A percentile compares a stretch with the other conserved stretches of the same genome.
These are phyloP conservation scores for Penicillium vulpinum DNA, from an alignment of 2,329 filamentous ascomycete genomes.

Conservation along the genomic window DNA sequence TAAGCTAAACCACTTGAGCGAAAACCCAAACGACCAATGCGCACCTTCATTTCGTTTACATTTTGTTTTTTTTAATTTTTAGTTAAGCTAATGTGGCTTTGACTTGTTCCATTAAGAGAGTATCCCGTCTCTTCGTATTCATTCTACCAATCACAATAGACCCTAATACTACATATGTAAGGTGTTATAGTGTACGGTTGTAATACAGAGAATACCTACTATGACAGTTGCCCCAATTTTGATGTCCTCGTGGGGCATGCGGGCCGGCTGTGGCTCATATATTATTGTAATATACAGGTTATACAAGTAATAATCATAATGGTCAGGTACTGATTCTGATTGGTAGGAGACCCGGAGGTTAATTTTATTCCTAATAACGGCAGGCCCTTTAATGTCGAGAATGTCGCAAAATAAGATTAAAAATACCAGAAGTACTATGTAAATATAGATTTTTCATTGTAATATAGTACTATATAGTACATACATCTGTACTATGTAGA, in stretches of 20 bases:
- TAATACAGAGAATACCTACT: too few relatives aligned
- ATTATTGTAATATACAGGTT: neutral
- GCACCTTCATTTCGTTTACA: neutral
- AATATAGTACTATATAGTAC: too few relatives aligned
- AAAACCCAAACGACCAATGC: neutral
- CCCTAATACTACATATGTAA: too few relatives aligned
- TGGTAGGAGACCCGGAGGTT: neutral
- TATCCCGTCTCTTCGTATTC: too few relatives aligned
- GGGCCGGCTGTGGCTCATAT: slow-evolving; percentile 1
- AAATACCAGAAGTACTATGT: too few relatives aligned
- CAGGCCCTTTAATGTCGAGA: neutral
- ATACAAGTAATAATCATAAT: neutral
- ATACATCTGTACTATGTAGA: too few relatives aligned
- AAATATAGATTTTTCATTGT: too few relatives aligned
- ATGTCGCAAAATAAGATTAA: neutral
- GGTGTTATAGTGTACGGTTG: too few relatives aligned
- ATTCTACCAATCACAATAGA: neutral
- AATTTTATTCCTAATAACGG: neutral
- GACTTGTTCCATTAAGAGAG: neutral
- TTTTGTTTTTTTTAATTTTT: neutral
- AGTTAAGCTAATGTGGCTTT: neutral
- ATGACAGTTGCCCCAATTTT: neutral
- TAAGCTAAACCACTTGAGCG: neutral
- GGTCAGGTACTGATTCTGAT: neutral
- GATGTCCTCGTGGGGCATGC: slow-evolving; percentile 2